A percentile compares a stretch with the other conserved stretches of the same genome.
These are phyloP conservation scores for Trichosanthes cucumerina DNA, from an alignment of 306 rosid genomes.

Conservation along the genomic window DNA sequence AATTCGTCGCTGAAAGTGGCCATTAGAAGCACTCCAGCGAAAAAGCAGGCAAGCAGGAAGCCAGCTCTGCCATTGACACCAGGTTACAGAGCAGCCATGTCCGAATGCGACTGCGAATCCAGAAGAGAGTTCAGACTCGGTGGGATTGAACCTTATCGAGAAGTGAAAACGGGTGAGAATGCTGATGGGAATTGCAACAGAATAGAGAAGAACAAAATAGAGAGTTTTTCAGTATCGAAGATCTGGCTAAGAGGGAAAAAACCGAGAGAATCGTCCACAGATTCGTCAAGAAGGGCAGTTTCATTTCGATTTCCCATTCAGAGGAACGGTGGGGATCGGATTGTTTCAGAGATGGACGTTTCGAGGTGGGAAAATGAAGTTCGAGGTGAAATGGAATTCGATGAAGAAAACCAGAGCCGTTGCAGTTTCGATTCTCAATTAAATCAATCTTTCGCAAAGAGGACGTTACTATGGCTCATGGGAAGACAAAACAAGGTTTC, in stretches of 20 bases:
- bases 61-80: conserved; percentile 41
- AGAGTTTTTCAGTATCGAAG: conserved; percentile 72
- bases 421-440: conserved; percentile 68
- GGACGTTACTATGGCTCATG: conserved; percentile 78
- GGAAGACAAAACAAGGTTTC: conserved; percentile 88
- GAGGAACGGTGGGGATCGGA: conserved; percentile 28
- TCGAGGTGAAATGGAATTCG: conserved; percentile 35
- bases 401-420: conserved; percentile 54
- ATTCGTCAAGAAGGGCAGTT: conserved; percentile 54
- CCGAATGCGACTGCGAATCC: conserved; percentile 79
- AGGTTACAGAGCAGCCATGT: conserved; percentile 64
- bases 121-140: conserved; percentile 60
- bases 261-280: conserved; percentile 20
- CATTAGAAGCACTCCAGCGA: conserved; percentile 38
- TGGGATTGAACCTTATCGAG: conserved; percentile 23
- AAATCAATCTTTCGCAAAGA: conserved; percentile 79
- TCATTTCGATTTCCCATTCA: conserved; percentile 57
- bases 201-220: conserved; percentile 31
- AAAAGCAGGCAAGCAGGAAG: conserved; percentile 43
- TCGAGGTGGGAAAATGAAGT: conserved; percentile 52
- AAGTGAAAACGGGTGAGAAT: conserved; percentile 15
- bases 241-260: conserved; percentile 74
- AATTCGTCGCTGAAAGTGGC: conserved; percentile 58
- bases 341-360: conserved; percentile 42
- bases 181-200: conserved; percentile 11